Conservation (phyloP, 106 monocot species). For the Vanilla planifolia region DNA sequence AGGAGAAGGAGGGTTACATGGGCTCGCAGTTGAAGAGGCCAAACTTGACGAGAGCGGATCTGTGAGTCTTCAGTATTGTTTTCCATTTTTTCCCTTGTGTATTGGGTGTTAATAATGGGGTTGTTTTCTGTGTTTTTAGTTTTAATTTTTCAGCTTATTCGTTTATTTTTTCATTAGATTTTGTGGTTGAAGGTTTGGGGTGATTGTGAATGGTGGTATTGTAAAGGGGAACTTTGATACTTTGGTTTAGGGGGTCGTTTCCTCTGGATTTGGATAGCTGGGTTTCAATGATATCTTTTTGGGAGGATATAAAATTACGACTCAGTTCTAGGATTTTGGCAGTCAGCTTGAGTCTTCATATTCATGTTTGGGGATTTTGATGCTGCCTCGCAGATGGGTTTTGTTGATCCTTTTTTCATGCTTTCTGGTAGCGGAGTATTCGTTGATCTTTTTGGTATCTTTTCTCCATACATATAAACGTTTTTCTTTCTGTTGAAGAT, state of each 20-base stretch:
- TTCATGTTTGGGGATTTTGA: background rate
- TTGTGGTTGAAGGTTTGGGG: background rate
- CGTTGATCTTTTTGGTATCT: too few relatives aligned
- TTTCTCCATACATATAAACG: background rate
- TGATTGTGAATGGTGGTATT: too few relatives aligned
- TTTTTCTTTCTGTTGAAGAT: background rate
- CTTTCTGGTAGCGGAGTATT: too few relatives aligned
- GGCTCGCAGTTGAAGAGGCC: slow-evolving; percentile 29
- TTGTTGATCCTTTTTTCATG: background rate
- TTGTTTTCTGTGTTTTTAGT: background rate
- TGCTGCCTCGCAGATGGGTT: background rate
- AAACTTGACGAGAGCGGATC: slow-evolving; percentile 25
- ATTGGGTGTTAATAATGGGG: too few relatives aligned
- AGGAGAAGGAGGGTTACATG: slow-evolving; percentile 27
- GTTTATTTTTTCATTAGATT: background rate
- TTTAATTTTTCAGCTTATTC: background rate
- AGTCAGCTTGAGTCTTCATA: background rate
- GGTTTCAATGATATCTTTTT: background rate
- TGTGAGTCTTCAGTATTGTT: slow-evolving; percentile 13
- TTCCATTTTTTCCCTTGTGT: background rate
- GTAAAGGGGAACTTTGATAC: too few relatives aligned
- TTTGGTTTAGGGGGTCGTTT: slow-evolving; percentile 1
- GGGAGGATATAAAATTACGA: background rate
- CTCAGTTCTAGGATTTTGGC: background rate
- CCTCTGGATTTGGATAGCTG: background rate